phyloP scores from a whole-genome alignment of 345 rosid genomes.

The Hypericum perforatum region DNA sequence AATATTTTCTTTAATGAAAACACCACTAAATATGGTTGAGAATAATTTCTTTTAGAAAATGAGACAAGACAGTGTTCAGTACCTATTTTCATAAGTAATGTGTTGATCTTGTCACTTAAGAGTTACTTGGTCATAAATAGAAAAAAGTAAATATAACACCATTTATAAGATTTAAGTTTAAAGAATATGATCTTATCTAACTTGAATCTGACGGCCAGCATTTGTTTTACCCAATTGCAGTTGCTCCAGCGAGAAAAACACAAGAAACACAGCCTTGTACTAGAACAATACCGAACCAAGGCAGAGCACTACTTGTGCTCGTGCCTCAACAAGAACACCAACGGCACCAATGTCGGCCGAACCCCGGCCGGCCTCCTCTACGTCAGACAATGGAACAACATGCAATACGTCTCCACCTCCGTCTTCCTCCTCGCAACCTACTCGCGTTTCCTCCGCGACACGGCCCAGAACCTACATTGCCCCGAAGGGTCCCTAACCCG shows the following conservation, averaged over 20 bases:
- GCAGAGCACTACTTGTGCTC: constrained; percentile 80
- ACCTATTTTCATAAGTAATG: too few species aligned
- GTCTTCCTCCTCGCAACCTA: constrained; percentile 67
- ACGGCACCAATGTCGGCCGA: constrained; percentile 38
- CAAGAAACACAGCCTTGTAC: constrained; percentile 26
- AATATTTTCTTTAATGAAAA: too few species aligned
- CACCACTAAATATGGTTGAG: too few species aligned
- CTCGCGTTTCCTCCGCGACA: constrained; percentile 44
- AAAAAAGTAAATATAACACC: too few species aligned
- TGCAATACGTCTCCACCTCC: constrained; percentile 84
- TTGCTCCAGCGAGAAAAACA: constrained; percentile 39
- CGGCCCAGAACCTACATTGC: constrained; percentile 38
- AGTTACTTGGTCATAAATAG: too few species aligned
- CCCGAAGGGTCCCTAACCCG: constrained; percentile 29
- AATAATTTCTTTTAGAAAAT: too few species aligned
- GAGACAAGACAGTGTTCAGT: too few species aligned
- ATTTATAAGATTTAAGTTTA: too few species aligned
- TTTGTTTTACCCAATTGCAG: constrained; percentile 22
- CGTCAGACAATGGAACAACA: constrained; percentile 92
- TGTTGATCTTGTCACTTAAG: too few species aligned
- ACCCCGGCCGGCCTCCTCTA: constrained; percentile 74
- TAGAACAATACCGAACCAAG: constrained; percentile 53
- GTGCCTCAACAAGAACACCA: constrained; percentile 52
- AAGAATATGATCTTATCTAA: background rate
- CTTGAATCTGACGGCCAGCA: background rate